Evolutionary conservation across 1,284 basidiomycete species (phyloP).

Genomic region (Boletus hoseneyae): DNA sequence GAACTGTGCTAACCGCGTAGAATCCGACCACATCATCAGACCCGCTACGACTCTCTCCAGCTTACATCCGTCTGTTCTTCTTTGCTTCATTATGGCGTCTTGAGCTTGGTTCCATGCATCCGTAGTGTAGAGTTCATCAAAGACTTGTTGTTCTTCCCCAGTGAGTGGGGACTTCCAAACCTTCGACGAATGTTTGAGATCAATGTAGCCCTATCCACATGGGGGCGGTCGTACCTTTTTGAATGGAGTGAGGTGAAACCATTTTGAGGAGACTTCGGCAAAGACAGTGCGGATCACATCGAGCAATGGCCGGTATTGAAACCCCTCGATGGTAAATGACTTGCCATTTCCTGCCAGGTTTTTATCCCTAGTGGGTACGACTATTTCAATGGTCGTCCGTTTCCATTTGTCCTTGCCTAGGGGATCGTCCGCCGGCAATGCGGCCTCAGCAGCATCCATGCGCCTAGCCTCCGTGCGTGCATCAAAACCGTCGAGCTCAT

Average conservation of each 20-base stretch:
- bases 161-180: constrained; percentile 1
- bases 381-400: background rate
- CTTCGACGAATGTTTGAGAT: background rate
- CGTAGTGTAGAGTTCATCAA: constrained; percentile 11
- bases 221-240: too few relatives aligned
- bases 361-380: background rate
- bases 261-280: background rate
- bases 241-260: constrained; percentile 1
- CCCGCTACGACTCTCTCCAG: constrained; percentile 5
- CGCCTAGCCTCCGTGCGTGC: too few relatives aligned
- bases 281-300: background rate
- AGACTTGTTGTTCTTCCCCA: constrained; percentile 2
- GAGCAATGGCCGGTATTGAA: background rate
- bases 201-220: background rate
- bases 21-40: too few relatives aligned
- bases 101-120: constrained; percentile 19
- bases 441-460: background rate
- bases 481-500: background rate
- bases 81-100: constrained; percentile 17
- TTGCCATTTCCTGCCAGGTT: background rate
- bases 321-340: background rate
- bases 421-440: background rate
- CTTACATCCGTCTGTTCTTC: background rate
- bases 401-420: background rate
- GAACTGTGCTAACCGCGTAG: too few relatives aligned